Evolutionary conservation across 2,329 filamentous ascomycete genomes (phyloP).

Genomic region (Pseudopithomyces maydicus): DNA sequence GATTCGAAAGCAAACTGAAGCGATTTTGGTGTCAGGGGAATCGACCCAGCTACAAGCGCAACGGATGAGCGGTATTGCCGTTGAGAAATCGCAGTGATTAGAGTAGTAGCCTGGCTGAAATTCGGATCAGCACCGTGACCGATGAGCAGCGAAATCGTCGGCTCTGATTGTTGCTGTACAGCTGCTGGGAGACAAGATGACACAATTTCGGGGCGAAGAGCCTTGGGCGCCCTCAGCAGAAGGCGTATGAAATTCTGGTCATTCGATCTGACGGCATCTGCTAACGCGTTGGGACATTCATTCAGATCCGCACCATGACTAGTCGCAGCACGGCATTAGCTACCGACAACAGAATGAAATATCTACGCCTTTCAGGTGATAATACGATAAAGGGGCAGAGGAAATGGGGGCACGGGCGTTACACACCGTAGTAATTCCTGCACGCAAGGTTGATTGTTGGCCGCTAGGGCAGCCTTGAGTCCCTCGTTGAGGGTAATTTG

Average conservation of each 20-base stretch:
- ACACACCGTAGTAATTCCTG: slow-evolving; percentile 34
- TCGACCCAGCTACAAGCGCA: slow-evolving; percentile 35
- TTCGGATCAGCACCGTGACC: slow-evolving; percentile 43
- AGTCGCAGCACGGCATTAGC: neutral
- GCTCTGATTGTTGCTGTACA: slow-evolving; percentile 37
- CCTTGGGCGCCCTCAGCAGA: slow-evolving; percentile 39
- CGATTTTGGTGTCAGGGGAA: slow-evolving; percentile 24
- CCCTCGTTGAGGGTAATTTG: slow-evolving; percentile 41
- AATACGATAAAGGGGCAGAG: neutral
- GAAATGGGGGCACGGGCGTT: neutral
- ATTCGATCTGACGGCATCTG: slow-evolving; percentile 36
- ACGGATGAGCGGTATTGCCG: slow-evolving; percentile 36
- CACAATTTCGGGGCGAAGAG: slow-evolving; percentile 33
- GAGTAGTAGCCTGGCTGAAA: slow-evolving; percentile 37
- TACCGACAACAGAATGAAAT: neutral
- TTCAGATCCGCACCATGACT: slow-evolving; percentile 39
- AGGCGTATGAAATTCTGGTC: slow-evolving; percentile 36
- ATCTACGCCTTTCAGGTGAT: neutral
- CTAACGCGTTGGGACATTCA: slow-evolving; percentile 36
- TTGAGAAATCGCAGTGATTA: slow-evolving; percentile 37
- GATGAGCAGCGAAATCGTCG: slow-evolving; percentile 35
- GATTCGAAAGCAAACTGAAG: slow-evolving; percentile 37
- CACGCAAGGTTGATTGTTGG: slow-evolving; percentile 39
- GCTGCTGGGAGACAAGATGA: slow-evolving; percentile 39
- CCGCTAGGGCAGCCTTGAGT: slow-evolving; percentile 36